phyloP scores from a whole-genome alignment of 192 early-diverging fungal species.

The Coemansia sp. region DNA sequence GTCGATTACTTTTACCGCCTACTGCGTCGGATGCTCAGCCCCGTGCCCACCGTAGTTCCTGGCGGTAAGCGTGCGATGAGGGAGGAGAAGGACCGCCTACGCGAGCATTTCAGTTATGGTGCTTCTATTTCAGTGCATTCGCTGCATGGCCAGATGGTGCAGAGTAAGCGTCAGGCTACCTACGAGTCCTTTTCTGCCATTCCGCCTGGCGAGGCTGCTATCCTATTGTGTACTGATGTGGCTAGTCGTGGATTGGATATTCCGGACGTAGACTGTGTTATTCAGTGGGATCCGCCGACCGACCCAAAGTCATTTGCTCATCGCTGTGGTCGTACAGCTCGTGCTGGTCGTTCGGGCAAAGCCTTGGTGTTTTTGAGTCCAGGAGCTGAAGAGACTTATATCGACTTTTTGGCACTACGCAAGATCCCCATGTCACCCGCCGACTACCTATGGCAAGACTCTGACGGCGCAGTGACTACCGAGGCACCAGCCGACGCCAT shows the following conservation, averaged over 20 bases:
- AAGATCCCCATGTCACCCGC: constrained; percentile 77
- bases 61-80: constrained; percentile 39
- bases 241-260: constrained; percentile 95
- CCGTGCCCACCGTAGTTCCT: constrained; percentile 25
- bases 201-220: constrained; percentile 65
- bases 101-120: constrained; percentile 11
- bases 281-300: constrained; percentile 95
- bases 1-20: constrained; percentile 94
- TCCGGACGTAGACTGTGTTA: constrained; percentile 92
- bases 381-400: constrained; percentile 89
- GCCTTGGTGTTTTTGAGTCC: constrained; percentile 83
- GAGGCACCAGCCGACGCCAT: constrained; percentile 35
- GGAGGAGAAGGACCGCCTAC: constrained; percentile 25
- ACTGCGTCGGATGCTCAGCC: constrained; percentile 39
- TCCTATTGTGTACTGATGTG: constrained; percentile 94
- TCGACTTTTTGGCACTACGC: constrained; percentile 84
- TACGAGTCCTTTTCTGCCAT: constrained; percentile 75
- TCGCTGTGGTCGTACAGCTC: constrained; percentile 91
- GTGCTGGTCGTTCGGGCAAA: constrained; percentile 82
- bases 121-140: constrained; percentile 56
- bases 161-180: constrained; percentile 79
- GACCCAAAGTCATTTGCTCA: constrained; percentile 97
- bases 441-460: constrained; percentile 57
- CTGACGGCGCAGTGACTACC: constrained; percentile 19
- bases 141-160: constrained; percentile 93